Conservation (phyloP, 2,329 filamentous ascomycete species). For the Xylaria multiplex region DNA sequence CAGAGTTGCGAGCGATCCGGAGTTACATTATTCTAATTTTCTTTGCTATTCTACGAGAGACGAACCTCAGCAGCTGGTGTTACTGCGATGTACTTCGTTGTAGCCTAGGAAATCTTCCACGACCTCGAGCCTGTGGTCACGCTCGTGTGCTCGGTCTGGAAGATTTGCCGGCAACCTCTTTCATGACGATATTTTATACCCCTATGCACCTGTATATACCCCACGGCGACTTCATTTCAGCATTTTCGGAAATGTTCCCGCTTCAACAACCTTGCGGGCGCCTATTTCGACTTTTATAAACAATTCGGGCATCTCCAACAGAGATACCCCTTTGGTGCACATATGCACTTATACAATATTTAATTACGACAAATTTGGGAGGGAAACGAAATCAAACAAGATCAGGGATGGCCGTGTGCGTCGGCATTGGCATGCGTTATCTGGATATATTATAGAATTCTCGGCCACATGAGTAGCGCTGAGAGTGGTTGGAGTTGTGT, state of each 20-base stretch:
- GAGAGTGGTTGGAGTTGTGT: slow-evolving; percentile 15
- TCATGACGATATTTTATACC: slow-evolving; percentile 42
- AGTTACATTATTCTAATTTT: slow-evolving; percentile 41
- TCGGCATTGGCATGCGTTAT: slow-evolving; percentile 20
- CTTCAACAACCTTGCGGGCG: slow-evolving; percentile 42
- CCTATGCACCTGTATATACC: slow-evolving; percentile 36
- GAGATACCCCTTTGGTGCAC: slow-evolving; percentile 20
- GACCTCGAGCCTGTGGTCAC: slow-evolving; percentile 44
- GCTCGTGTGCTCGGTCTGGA: slow-evolving; percentile 44
- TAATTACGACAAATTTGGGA: slow-evolving; percentile 30
- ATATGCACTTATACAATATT: slow-evolving; percentile 28
- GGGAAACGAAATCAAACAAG: slow-evolving; percentile 16
- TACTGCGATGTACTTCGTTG: slow-evolving; percentile 36
- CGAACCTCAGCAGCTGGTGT: slow-evolving; percentile 39
- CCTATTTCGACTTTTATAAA: slow-evolving; percentile 16
- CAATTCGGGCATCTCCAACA: slow-evolving; percentile 21
- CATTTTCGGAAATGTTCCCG: slow-evolving; percentile 39
- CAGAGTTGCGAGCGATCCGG: slow-evolving; percentile 43
- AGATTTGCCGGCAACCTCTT: slow-evolving; percentile 33
- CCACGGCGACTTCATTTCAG: slow-evolving; percentile 32
- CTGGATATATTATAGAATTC: slow-evolving; percentile 37
- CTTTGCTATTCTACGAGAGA: slow-evolving; percentile 42
- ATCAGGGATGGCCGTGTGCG: slow-evolving; percentile 1
- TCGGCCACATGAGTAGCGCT: slow-evolving; percentile 15
- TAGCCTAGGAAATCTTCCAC: slow-evolving; percentile 30